These are phyloP conservation scores for Ophiostoma perfectum DNA, from an alignment of 2,329 filamentous ascomycete species.

Conservation along the genomic window DNA sequence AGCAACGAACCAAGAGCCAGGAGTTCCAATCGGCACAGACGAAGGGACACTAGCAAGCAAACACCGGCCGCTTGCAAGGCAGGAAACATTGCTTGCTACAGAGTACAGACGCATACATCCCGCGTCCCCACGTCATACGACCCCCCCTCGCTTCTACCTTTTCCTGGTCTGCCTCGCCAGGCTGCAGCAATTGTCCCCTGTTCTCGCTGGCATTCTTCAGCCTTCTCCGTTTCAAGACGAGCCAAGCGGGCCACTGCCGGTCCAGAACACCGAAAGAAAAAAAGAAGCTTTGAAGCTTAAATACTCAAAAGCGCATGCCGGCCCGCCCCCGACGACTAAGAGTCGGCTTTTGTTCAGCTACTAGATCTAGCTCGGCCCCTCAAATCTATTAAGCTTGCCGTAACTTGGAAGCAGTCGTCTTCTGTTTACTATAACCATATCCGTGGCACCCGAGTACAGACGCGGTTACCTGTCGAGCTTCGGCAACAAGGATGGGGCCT, in stretches of 20 bases:
- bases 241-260: background rate
- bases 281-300: conserved; percentile 7
- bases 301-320: background rate
- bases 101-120: background rate
- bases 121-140: background rate
- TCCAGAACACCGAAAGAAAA: background rate
- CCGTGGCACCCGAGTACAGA: too few relatives aligned
- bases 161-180: conserved; percentile 7
- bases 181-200: conserved; percentile 6
- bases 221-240: conserved; percentile 9
- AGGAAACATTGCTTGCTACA: background rate
- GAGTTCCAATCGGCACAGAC: background rate
- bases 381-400: background rate
- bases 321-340: background rate
- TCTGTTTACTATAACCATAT: too few relatives aligned
- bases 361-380: too few relatives aligned
- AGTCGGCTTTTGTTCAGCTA: background rate
- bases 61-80: background rate
- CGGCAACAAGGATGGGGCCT: conserved; percentile 4
- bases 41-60: background rate
- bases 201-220: background rate
- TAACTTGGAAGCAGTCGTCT: background rate
- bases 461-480: background rate
- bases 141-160: background rate
- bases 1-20: background rate